Evolutionary conservation across 805 yeast species (phyloP), one percentile per base, ranked within the genome.

Genomic region (Yarrowia sp.): DNA sequence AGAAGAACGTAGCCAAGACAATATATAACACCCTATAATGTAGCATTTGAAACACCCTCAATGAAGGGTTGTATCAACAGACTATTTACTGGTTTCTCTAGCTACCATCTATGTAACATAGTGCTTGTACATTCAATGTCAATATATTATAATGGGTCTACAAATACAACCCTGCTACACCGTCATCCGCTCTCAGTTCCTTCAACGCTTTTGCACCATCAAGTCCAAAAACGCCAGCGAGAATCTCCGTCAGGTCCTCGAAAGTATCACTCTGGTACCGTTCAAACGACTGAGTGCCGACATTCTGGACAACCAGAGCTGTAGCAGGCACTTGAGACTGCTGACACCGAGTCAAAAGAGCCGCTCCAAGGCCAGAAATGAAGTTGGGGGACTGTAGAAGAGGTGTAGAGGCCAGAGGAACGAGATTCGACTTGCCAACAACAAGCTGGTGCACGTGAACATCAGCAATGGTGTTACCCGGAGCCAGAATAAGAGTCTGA

Each of bases 201-300:
- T 41, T 39, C 28, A 35, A 11, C 22, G 61, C 61, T 36, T 39
- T 39, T 14, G 61, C 61, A 32, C 39, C 47, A 7, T 58, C 43
- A 10, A 58, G 51, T 0, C 43, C 51, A 17, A 58, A 33, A 4
- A 43, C 43, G 1, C 38, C 33, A 1, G 51, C 50, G 4, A 58
- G 31, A 44, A 58, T 18, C n/a, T 18, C 43, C 2, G 43, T 44
- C 43, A 58, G 22, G 11, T 58, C 64, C 22, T 58, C 41, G 3
- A 58, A 43, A 1, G 64, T 58, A 5, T 58, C 64, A 22, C 51
- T 58, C 43, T 43, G 51, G 51, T 58, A 58, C 15, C 64, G 64
- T 11, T 75, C 78, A 65, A 69, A 69, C 42, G 73, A 74, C 48
- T 65, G 67, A 1, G 75, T 73, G 13, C 78, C 78, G 41, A 75